Percentiles rank a stretch among this genome's conserved stretches.
phyloP scores from a whole-genome alignment of 2,329 filamentous ascomycete species.

The Trichophyton benhamiae region DNA sequence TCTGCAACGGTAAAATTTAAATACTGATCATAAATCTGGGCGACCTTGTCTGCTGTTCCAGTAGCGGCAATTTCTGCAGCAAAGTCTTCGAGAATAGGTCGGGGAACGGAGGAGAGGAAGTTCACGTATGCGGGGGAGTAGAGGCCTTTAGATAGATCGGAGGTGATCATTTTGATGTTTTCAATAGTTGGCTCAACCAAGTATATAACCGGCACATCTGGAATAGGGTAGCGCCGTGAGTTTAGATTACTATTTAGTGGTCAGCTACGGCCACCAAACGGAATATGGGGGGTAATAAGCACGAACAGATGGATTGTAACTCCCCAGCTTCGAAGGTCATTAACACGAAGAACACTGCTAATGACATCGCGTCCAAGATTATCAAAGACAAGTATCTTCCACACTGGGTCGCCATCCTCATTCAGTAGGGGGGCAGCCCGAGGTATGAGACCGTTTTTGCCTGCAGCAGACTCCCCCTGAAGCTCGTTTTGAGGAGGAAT shows the following conservation, averaged over 20 bases:
- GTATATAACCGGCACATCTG: constrained; percentile 92
- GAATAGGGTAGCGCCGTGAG: constrained; percentile 73
- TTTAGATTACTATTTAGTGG: constrained; percentile 55
- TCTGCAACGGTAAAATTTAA: constrained; percentile 95
- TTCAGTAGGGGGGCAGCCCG: constrained; percentile 70
- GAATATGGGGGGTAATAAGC: background rate
- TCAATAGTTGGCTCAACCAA: constrained; percentile 76
- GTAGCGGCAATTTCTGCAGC: constrained; percentile 73
- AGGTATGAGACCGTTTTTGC: constrained; percentile 48
- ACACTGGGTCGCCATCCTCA: constrained; percentile 81
- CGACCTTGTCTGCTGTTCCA: constrained; percentile 76
- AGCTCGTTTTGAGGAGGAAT: constrained; percentile 37
- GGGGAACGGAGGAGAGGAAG: constrained; percentile 85
- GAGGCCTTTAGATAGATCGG: constrained; percentile 71
- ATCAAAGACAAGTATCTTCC: constrained; percentile 96
- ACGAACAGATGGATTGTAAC: constrained; percentile 86
- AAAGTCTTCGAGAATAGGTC: constrained; percentile 87
- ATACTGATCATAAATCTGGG: constrained; percentile 92
- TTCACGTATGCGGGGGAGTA: constrained; percentile 95
- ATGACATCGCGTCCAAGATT: constrained; percentile 86
- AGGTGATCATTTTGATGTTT: constrained; percentile 73
- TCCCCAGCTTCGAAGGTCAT: constrained; percentile 84
- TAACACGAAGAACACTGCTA: constrained; percentile 87
- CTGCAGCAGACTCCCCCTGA: constrained; percentile 41
- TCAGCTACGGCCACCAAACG: constrained; percentile 7